Conservation (phyloP, 1,284 basidiomycete species). For the Trichosporon sp. region DNA sequence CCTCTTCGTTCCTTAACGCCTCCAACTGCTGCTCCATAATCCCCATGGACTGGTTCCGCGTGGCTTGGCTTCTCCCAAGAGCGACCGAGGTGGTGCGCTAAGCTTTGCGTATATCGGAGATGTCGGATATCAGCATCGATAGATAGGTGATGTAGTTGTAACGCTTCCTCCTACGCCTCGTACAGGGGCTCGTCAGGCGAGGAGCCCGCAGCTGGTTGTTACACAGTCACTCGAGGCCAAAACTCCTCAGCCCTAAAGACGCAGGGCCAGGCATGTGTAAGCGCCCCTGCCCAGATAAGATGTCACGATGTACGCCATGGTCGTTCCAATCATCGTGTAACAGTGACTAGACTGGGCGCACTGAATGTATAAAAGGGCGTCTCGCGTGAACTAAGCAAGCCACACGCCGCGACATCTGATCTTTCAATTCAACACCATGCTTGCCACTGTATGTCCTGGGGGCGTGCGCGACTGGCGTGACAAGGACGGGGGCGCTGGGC, state of each 20-base stretch:
- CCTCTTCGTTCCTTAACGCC: not conserved
- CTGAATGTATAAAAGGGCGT: slow-evolving; percentile 5
- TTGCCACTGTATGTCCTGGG: slow-evolving; percentile 2
- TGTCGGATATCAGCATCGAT: not conserved
- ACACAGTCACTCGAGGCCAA: not conserved
- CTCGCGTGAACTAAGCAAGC: not conserved
- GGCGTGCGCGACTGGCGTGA: not conserved
- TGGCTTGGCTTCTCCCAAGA: too few species aligned
- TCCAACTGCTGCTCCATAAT: too few species aligned
- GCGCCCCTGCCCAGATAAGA: not conserved
- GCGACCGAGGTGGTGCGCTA: too few species aligned
- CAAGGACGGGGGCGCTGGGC: too few species aligned
- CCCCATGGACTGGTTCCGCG: too few species aligned
- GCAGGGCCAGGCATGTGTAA: not conserved
- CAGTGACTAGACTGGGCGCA: not conserved
- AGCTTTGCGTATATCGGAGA: not conserved
- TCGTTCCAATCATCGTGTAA: not conserved
- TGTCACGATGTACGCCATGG: not conserved
- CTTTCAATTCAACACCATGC: not conserved
- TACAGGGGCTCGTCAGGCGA: not conserved
- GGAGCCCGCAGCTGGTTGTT: too few species aligned
- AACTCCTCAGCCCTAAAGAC: not conserved
- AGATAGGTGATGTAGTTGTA: not conserved
- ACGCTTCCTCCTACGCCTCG: not conserved
- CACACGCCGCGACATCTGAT: not conserved